Base-by-base conservation (phyloP, 306 rosid genomes). In the Begonia masoniana region DNA sequence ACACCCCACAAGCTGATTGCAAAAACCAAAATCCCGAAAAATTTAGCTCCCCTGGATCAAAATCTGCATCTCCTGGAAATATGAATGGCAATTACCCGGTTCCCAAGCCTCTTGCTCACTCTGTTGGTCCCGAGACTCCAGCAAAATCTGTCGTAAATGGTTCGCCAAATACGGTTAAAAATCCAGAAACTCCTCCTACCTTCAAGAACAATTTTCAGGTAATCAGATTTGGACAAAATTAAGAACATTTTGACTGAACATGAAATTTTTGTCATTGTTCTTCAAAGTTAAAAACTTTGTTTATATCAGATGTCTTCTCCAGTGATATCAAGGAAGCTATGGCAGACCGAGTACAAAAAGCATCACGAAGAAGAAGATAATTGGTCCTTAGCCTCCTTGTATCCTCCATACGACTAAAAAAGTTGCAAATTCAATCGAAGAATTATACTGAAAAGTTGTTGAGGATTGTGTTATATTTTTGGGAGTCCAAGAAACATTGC, bases 321-420 rank as follows among this genome's bases (percentile, higher is more conserved):
- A 59, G 68, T 68, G 50, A 66, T 94, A 13, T 52, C 86, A 43
- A 66, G 65, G 70, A 79, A 70, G 72, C 46, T 62, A 23, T 41
- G 52, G 54, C 92, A 67, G 36, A 73, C 54, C 54, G 83, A 71
- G 47, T 55, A 48, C 63, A 82, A 69, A 84, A 86, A 83, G 68
- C 84, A 83, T 60, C 71, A 58, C 4, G 94, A 77, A 15, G 96
- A 83, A 63, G 94, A 91, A 73, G 99, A 91, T 55, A 71, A 54
- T 71, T 87, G 79, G 83, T 92, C 93, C 54, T 21, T 70, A 24
- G 66, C 87, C 57, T 82, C 95, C 61, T 87, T 96, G 95, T 92
- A 92, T 92, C 99, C 99, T 87, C 53, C 56, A 59, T 64, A 68
- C 35, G 47, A 63, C 46, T 62, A 48, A 47, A 49, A 58, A 31